These are phyloP conservation scores for Macrotyloma uniflorum DNA, from an alignment of 306 rosid species.

Conservation along the genomic window DNA sequence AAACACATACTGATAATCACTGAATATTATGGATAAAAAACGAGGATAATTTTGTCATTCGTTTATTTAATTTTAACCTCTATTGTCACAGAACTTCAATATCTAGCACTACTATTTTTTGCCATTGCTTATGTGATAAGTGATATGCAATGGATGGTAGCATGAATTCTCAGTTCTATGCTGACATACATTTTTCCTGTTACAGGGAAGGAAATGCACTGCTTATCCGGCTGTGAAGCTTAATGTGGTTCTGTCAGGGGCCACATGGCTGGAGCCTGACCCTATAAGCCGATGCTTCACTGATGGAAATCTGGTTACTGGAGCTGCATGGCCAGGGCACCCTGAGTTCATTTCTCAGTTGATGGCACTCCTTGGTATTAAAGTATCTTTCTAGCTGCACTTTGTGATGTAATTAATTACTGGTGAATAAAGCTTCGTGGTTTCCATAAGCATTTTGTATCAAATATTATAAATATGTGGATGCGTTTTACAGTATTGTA, in stretches of 20 bases:
- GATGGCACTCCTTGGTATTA: conserved; percentile 67
- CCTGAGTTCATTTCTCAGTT: conserved; percentile 88
- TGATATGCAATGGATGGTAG: neutral
- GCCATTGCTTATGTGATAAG: conserved; percentile 2
- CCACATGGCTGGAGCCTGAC: conserved; percentile 87
- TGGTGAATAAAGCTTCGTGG: neutral
- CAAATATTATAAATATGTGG: conserved; percentile 20
- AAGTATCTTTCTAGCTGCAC: conserved; percentile 53
- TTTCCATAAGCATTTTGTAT: conserved; percentile 1
- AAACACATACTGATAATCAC: neutral
- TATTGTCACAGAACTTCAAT: conserved; percentile 4
- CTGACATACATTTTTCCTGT: neutral
- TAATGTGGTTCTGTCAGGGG: conserved; percentile 69
- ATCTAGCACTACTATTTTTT: neutral
- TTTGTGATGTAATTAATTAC: neutral
- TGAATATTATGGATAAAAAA: neutral
- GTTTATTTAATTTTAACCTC: neutral
- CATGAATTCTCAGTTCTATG: neutral
- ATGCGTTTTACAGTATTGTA: neutral
- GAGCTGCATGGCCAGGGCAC: conserved; percentile 89
- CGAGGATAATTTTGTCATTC: neutral
- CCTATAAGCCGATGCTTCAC: conserved; percentile 86
- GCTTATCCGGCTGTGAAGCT: conserved; percentile 88
- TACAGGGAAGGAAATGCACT: conserved; percentile 87
- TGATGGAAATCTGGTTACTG: conserved; percentile 82